Evolutionary conservation across 345 rosid genomes (phyloP), one percentile per base, ranked within the genome.

Genomic region (Capsella bursapastoris): DNA sequence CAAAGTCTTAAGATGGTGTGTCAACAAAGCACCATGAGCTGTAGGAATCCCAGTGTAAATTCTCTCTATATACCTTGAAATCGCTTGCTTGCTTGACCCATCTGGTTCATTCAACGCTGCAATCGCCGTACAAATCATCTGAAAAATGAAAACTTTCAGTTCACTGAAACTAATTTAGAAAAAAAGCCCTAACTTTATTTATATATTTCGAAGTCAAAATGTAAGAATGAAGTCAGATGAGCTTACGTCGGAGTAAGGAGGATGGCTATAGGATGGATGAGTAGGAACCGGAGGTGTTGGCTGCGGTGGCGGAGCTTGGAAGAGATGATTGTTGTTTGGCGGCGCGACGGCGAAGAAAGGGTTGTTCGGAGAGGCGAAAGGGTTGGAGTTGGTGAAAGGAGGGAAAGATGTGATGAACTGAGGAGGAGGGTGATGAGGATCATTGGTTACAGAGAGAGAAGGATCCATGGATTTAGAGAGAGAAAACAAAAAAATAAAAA

Each of bases 51-150:
- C 86, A 6, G 86, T 15, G 84, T 84, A 87, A 11, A 41, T 72
- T 72, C 73, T 69, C 78, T 87, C 91, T 38, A 92, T 89, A 79
- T 84, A 90, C 83, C 89, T 90, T 4, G 89, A 78, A 47, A 95
- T 95, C 0, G 97, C 92, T 68, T 83, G 77, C 85, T 83, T 92
- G 76, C 97, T 92, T 62, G 98, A 95, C 10, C 98, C 99, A 11
- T 88, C 86, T 13, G 72, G 77, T 63, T 90, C 97, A 47, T 86
- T 92, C 76, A 90, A 77, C 47, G 91, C 89, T 43, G 83, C 65
- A 44, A 95, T 89, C 64, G 98, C 99, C 25, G 86, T 78, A 8
- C 57, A 76, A 41, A 95, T 90, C 96, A 95, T 92, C 97, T 93
- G 7, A 6, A 34, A 34, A 6, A 6, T 22, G 25, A 40, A 35